Conservation (phyloP, 2,329 filamentous ascomycete genomes). For the Colletotrichum sp. region DNA sequence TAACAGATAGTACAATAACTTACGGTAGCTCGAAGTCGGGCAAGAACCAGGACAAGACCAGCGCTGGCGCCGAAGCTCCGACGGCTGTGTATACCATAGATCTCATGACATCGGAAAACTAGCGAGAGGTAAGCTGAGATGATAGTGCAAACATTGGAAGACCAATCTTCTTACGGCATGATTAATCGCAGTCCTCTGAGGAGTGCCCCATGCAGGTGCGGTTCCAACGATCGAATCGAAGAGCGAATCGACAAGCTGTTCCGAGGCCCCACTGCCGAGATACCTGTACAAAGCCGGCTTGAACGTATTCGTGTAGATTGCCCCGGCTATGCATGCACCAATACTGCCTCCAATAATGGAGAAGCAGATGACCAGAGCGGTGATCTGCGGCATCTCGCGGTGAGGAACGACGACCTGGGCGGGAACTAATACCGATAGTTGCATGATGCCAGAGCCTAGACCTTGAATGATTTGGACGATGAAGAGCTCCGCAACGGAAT, state of each 20-base stretch:
- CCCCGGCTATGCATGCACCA: slow-evolving; percentile 31
- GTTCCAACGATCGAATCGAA: slow-evolving; percentile 6
- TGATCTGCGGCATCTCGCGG: slow-evolving; percentile 32
- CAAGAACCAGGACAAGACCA: slow-evolving; percentile 1
- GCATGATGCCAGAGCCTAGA: slow-evolving; percentile 27
- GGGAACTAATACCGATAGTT: slow-evolving; percentile 36
- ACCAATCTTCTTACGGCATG: neutral
- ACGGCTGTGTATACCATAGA: slow-evolving; percentile 3
- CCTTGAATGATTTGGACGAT: slow-evolving; percentile 39
- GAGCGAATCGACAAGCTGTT: neutral
- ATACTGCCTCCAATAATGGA: slow-evolving; percentile 33
- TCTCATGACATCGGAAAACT: slow-evolving; percentile 12
- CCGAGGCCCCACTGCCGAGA: neutral
- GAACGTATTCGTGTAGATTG: slow-evolving; percentile 38
- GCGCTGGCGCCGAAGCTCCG: slow-evolving; percentile 2
- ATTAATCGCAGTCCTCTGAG: slow-evolving; percentile 1
- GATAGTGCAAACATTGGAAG: too few species aligned
- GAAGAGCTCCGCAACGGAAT: slow-evolving; percentile 35
- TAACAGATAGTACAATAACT: neutral
- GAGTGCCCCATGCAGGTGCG: slow-evolving; percentile 7
- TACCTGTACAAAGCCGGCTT: slow-evolving; percentile 1
- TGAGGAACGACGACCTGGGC: slow-evolving; percentile 27
- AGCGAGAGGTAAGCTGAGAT: neutral
- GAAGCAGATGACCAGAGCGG: slow-evolving; percentile 34
- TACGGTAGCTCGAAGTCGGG: slow-evolving; percentile 6